These are phyloP conservation scores for Aegilops speltoides DNA, from an alignment of 176 grass and related monocot genomes.

Conservation along the genomic window DNA sequence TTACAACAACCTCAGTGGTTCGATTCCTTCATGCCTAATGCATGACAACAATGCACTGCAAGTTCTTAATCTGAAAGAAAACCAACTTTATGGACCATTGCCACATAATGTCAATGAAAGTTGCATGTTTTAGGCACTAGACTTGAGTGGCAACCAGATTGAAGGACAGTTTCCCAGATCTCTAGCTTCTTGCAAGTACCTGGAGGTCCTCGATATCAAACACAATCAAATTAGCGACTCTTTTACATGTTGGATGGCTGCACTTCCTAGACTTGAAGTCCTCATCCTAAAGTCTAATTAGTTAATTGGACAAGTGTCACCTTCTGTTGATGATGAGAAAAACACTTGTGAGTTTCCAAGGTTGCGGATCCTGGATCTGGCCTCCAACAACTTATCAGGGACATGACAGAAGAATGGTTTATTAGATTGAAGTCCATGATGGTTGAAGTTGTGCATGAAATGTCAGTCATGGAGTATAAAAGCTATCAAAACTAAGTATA, in stretches of 20 bases:
- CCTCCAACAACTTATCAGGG: not conserved
- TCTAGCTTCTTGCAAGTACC: not conserved
- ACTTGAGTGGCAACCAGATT: not conserved
- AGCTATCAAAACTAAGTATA: not conserved
- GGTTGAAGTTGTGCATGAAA: not conserved
- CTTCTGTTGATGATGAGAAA: not conserved
- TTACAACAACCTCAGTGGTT: constrained; percentile 12
- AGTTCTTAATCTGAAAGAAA: not conserved
- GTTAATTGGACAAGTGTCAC: not conserved
- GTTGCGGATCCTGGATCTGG: not conserved
- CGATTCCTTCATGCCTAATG: constrained; percentile 28
- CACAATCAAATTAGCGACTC: not conserved
- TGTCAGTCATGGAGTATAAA: not conserved
- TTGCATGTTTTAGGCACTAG: not conserved
- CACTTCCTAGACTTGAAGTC: not conserved
- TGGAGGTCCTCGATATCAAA: not conserved
- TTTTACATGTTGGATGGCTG: not conserved
- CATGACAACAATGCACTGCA: not conserved
- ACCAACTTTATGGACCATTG: not conserved
- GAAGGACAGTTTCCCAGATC: not conserved
- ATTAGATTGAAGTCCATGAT: not conserved
- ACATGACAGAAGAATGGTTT: not conserved
- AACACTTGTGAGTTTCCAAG: not conserved
- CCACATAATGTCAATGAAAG: not conserved
- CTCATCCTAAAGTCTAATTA: not conserved